Evolutionary conservation across 2,329 filamentous ascomycete species (phyloP).

Genomic region (Elsinoe arachidis): DNA sequence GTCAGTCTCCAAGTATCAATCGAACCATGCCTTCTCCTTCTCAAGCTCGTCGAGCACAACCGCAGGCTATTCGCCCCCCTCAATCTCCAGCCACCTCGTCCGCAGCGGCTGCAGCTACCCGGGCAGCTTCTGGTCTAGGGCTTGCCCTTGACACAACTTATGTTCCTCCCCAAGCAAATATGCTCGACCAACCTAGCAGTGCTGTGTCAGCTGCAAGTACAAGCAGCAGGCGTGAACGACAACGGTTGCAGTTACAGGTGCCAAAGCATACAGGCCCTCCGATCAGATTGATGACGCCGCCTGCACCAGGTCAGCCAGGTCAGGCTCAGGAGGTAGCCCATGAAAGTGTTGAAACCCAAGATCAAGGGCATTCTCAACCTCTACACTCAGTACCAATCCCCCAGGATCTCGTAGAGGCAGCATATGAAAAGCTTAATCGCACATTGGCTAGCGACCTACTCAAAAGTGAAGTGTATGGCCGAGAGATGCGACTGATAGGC

Average conservation of each 20-base stretch:
- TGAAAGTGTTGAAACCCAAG: slow-evolving; percentile 3
- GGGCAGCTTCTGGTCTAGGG: neutral
- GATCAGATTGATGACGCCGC: slow-evolving; percentile 54
- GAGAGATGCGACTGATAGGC: slow-evolving; percentile 31
- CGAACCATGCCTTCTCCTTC: neutral
- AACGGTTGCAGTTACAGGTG: slow-evolving; percentile 43
- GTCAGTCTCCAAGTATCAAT: neutral
- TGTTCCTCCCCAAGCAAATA: slow-evolving; percentile 21
- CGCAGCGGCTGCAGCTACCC: slow-evolving; percentile 14
- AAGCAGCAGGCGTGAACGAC: slow-evolving; percentile 4
- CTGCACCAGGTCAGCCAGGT: slow-evolving; percentile 41
- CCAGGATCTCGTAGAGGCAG: neutral
- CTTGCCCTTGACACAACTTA: slow-evolving; percentile 28
- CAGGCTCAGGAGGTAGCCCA: neutral
- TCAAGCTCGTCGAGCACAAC: neutral
- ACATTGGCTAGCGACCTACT: slow-evolving; percentile 40
- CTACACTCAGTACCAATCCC: neutral
- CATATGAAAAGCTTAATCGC: slow-evolving; percentile 36
- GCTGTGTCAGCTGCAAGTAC: neutral
- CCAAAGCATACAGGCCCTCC: slow-evolving; percentile 52
- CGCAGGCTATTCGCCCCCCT: slow-evolving; percentile 23
- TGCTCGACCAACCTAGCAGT: slow-evolving; percentile 12
- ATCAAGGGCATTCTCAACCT: neutral
- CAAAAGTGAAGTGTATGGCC: slow-evolving; percentile 36
- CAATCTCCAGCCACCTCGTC: slow-evolving; percentile 22